Conservation (phyloP, 1,139 yeast species). For the Protomyces gravidus region DNA sequence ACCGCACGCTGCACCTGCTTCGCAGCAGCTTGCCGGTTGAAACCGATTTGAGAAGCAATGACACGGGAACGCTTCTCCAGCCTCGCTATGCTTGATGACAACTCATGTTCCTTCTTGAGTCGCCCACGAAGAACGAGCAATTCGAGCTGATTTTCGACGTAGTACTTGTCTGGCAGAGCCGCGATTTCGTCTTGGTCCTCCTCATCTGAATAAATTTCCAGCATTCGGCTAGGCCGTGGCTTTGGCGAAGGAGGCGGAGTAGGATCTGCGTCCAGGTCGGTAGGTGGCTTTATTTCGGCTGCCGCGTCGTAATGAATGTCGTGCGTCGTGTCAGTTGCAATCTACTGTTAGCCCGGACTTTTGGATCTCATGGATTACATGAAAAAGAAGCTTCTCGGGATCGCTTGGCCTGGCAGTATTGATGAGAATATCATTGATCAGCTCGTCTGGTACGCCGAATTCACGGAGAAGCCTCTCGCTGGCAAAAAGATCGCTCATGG, state of each 20-base stretch:
- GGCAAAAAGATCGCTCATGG: neutral
- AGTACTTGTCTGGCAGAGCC: conserved; percentile 1
- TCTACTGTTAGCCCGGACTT: neutral
- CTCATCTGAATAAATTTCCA: conserved; percentile 19
- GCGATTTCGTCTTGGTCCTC: conserved; percentile 21
- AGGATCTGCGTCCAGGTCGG: neutral
- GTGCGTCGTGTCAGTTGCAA: neutral
- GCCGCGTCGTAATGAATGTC: conserved; percentile 4
- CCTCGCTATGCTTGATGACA: neutral
- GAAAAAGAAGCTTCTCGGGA: conserved; percentile 8
- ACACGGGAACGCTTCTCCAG: conserved; percentile 20
- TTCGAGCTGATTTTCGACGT: conserved; percentile 5
- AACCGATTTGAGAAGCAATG: conserved; percentile 5
- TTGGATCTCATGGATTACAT: too few species aligned
- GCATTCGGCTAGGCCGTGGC: conserved; percentile 1
- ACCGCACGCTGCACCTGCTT: conserved; percentile 8
- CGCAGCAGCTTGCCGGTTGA: neutral
- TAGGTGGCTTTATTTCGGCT: neutral
- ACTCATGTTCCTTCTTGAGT: neutral
- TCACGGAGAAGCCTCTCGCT: conserved; percentile 14
- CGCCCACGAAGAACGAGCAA: conserved; percentile 5
- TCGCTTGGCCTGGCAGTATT: neutral
- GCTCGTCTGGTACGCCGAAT: conserved; percentile 9
- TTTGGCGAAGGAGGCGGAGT: conserved; percentile 3
- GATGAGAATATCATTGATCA: neutral